Base-by-base conservation (phyloP, 140 eudicot species). In the Cichorium intybus region DNA sequence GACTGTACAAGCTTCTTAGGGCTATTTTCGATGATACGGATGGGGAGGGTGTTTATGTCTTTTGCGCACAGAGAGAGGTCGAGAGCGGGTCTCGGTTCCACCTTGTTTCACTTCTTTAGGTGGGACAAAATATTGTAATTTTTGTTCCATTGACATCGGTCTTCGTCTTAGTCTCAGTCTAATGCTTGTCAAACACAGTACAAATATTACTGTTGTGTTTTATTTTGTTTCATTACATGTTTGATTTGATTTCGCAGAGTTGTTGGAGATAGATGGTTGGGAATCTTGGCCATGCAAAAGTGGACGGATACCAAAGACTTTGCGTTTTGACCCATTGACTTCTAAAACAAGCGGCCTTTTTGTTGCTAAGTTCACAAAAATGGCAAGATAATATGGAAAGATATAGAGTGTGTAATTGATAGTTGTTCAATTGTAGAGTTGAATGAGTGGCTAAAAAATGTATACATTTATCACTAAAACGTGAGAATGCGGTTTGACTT, bases 301-400 rank as follows among this genome's bases (percentile, higher is more conserved):
- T 64, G 97, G 91, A 12, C 65, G 82, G 21, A 61, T 86, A 60
- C 83, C 84, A 15, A 89, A 84, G 59, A 86, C 99, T 3, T 68
- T 94, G 64, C 82, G 99, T 15, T 94, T 94, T 82, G 99, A 94
- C 69, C 99, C 99, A 4, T 47, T 82, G 56, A 78, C 91, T 31
- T 94, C 95, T 34, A 75, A 68, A 59, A 94, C 99, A 9, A 94
- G 99, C 60, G 97, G 99, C 15, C 94, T 94, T 64, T 94, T 94
- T 68, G 79, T 94, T 62, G 99, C 99, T 20, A 94, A 94, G 80
- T 86, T 94, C 78, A 85, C 83, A 47, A 93, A 88, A 71, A 16
- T 71, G 60, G 51, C 73, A 54, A 43, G 10, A 47, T 84, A 66
- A 69, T 48, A 43, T 14, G 5, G n/a, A n/a, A n/a, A n/a, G n/a